Evolutionary conservation across 306 rosid genomes (phyloP), one percentile per base, ranked within the genome.

Genomic region (Cicer pinnatifidum): DNA sequence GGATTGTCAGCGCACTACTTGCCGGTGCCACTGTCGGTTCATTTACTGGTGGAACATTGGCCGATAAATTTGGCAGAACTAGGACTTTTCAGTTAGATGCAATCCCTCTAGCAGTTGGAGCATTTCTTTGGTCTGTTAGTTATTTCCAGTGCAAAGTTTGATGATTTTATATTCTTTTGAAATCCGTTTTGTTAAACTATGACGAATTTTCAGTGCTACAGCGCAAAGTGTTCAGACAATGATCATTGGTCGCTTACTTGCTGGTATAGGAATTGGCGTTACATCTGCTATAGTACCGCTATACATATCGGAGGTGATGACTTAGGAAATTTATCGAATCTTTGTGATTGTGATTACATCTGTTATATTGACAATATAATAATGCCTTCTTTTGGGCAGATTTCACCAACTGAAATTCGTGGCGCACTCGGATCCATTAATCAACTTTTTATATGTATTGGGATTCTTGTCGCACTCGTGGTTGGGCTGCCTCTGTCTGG

Each of bases 21-120:
- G 97, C 97, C 20, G 97, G 98, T 61, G 98, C 98, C 54, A 91
- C 97, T 20, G 82, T 89, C 71, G 98, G 98, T 78, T 91, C 98
- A 17, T 88, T 94, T 69, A 92, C 96, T 15, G 98, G 98, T 62
- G 98, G 98, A 74, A 46, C 97, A n/a, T 83, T 94, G 86, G 98
- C 98, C 37, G 98, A 94, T 78, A 89, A 89, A 81, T 91, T 94
- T 20, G 98, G 98, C 48, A 80, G 98, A 83, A 88, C 92, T 37
- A 87, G 86, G 80, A 89, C 96, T 35, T 94, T 94, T 82, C 98
- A 91, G 81, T 82, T 94, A 75, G 96, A 92, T 72, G 97, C 88
- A 33, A 89, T 91, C 59, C 98, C 98, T 2, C 90, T 94, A 41
- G 54, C 91, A 43, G 17, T 91, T 76, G 98, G 98, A 69, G 92